Evolutionary conservation across 2,329 filamentous ascomycete genomes (phyloP).

Genomic region (Alternaria ethzedia): DNA sequence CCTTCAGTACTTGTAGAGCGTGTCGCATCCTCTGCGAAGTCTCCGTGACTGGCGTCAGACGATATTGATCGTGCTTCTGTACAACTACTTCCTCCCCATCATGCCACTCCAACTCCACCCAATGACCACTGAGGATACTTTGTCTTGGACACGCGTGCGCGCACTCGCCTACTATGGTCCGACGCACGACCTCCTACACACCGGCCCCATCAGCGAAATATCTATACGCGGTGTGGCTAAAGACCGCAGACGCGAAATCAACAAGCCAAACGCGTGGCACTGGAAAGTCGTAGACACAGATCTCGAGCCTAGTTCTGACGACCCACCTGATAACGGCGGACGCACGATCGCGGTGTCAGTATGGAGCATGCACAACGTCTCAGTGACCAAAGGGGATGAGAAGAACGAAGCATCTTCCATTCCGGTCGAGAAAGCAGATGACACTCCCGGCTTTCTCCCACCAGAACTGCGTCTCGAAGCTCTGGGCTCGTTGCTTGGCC

Average conservation of each 20-base stretch:
- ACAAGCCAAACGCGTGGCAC: constrained; percentile 32
- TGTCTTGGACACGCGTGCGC: constrained; percentile 40
- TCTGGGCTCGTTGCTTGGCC: constrained; percentile 31
- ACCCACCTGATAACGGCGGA: constrained; percentile 30
- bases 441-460: constrained; percentile 73
- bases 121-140: constrained; percentile 27
- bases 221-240: constrained; percentile 33
- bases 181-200: constrained; percentile 37
- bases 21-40: not conserved
- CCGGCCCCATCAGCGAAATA: constrained; percentile 28
- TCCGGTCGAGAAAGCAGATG: constrained; percentile 1
- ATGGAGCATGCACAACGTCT: constrained; percentile 33
- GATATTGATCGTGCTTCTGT: fast-evolving
- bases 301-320: constrained; percentile 28
- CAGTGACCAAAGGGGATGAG: not conserved
- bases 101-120: constrained; percentile 37
- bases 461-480: constrained; percentile 60
- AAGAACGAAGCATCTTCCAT: not conserved
- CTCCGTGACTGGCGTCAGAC: not conserved
- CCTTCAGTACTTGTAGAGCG: not conserved
- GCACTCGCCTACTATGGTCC: constrained; percentile 38
- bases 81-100: too few species aligned
- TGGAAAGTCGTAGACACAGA: constrained; percentile 44
- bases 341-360: constrained; percentile 36
- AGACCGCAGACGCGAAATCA: constrained; percentile 29